These are phyloP conservation scores for Trichoderma oligosporum DNA, from an alignment of 2,329 filamentous ascomycete genomes.

Conservation along the genomic window DNA sequence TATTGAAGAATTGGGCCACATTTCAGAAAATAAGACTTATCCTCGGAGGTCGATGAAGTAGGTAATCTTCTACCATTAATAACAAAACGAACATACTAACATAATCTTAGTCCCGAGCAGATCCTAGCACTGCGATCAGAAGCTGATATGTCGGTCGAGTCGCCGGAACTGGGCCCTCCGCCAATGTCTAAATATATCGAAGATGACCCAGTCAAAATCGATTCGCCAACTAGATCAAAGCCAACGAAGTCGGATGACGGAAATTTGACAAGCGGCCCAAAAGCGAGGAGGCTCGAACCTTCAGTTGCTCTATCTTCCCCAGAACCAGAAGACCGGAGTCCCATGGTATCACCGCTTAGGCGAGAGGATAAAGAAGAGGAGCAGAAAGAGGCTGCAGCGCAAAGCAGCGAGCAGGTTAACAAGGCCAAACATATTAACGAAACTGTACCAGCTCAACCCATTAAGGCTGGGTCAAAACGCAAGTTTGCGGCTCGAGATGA, in stretches of 20 bases:
- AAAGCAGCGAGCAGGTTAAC: background rate
- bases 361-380: background rate
- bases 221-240: slow-evolving; percentile 40
- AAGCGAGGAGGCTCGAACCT: slow-evolving; percentile 28
- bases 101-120: slow-evolving; percentile 51
- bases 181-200: slow-evolving; percentile 58
- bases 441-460: slow-evolving; percentile 23
- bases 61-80: slow-evolving; percentile 29
- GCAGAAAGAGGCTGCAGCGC: background rate
- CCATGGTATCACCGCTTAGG: background rate
- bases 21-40: slow-evolving; percentile 65
- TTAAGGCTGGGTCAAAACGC: slow-evolving; percentile 53
- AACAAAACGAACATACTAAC: slow-evolving; percentile 29
- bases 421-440: slow-evolving; percentile 11
- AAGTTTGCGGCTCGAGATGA: slow-evolving; percentile 57
- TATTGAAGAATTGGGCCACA: slow-evolving; percentile 50
- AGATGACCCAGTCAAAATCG: slow-evolving; percentile 51
- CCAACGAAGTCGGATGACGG: slow-evolving; percentile 7
- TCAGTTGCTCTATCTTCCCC: slow-evolving; percentile 31
- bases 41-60: slow-evolving; percentile 67
- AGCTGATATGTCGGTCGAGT: slow-evolving; percentile 51
- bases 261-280: slow-evolving; percentile 24
- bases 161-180: slow-evolving; percentile 65
- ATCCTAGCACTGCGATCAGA: slow-evolving; percentile 56
- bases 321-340: slow-evolving; percentile 20